Conservation (phyloP, 208 protist genomes). For the Acanthamoeba royreba region DNA sequence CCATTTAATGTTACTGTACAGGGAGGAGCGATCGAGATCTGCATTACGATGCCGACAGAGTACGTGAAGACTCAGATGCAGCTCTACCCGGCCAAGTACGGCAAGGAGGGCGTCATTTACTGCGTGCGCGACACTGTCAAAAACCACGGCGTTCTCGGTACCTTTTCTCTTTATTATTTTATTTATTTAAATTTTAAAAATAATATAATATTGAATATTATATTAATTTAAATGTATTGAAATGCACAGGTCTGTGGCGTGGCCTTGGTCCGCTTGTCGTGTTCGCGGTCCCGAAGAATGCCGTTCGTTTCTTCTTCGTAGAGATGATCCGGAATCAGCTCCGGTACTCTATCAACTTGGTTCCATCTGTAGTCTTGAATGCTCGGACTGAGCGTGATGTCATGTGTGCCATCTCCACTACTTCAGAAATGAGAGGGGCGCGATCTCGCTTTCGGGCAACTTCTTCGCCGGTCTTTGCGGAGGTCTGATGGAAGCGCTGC, state of each 20-base stretch:
- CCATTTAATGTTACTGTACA: neutral
- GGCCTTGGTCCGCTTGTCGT: neutral
- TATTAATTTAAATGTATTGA: neutral
- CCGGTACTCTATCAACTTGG: neutral
- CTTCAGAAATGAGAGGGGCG: neutral
- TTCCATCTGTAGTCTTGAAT: too few species aligned
- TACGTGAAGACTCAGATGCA: slow-evolving; percentile 69
- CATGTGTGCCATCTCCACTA: neutral
- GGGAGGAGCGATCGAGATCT: slow-evolving; percentile 55
- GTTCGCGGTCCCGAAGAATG: neutral
- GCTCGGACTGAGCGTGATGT: too few species aligned
- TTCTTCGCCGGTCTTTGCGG: neutral
- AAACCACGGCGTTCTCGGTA: neutral
- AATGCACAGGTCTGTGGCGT: neutral
- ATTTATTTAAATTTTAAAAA: neutral
- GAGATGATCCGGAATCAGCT: neutral
- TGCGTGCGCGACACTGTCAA: neutral
- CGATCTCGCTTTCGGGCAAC: neutral
- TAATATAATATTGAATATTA: neutral
- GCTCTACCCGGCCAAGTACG: slow-evolving; percentile 42
- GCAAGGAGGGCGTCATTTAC: neutral
- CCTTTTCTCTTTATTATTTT: neutral
- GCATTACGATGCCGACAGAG: slow-evolving; percentile 62
- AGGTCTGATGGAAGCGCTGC: slow-evolving; percentile 36
- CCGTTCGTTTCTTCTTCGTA: neutral